These are phyloP conservation scores for Periconia sp. DNA, from an alignment of 2,329 filamentous ascomycete genomes.

Conservation along the genomic window DNA sequence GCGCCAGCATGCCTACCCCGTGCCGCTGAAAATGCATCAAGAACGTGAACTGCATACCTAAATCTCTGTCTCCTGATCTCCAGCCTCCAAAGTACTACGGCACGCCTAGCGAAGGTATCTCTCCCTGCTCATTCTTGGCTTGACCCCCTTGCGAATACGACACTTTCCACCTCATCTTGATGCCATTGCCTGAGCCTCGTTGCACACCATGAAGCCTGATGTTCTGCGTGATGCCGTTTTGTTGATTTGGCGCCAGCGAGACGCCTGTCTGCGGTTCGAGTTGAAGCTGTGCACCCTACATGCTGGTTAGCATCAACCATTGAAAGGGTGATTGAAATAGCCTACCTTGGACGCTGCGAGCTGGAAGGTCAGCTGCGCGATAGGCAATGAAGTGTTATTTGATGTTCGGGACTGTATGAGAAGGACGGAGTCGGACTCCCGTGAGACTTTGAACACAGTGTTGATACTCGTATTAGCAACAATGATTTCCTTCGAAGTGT, in stretches of 20 bases:
- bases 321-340: slow-evolving; percentile 9
- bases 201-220: slow-evolving; percentile 80
- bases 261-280: slow-evolving; percentile 87
- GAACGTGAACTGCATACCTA: background rate
- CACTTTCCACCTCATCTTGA: slow-evolving; percentile 90
- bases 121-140: slow-evolving; percentile 78
- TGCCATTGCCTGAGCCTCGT: slow-evolving; percentile 72
- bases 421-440: slow-evolving; percentile 65
- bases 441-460: slow-evolving; percentile 74
- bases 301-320: slow-evolving; percentile 13
- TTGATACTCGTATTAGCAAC: slow-evolving; percentile 74
- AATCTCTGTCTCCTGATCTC: background rate
- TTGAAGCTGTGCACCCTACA: slow-evolving; percentile 77
- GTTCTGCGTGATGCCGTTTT: slow-evolving; percentile 80
- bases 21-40: slow-evolving; percentile 20
- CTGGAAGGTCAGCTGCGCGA: slow-evolving; percentile 86
- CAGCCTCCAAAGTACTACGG: slow-evolving; percentile 51
- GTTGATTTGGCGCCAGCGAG: slow-evolving; percentile 71
- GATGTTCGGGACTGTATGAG: slow-evolving; percentile 81
- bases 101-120: slow-evolving; percentile 80
- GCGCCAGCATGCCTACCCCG: too few relatives aligned
- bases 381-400: slow-evolving; percentile 73
- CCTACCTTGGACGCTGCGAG: slow-evolving; percentile 88
- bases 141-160: slow-evolving; percentile 75
- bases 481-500: slow-evolving; percentile 68